Evolutionary conservation across 2,329 filamentous ascomycete genomes (phyloP).

Genomic region (Juglanconis sp.): DNA sequence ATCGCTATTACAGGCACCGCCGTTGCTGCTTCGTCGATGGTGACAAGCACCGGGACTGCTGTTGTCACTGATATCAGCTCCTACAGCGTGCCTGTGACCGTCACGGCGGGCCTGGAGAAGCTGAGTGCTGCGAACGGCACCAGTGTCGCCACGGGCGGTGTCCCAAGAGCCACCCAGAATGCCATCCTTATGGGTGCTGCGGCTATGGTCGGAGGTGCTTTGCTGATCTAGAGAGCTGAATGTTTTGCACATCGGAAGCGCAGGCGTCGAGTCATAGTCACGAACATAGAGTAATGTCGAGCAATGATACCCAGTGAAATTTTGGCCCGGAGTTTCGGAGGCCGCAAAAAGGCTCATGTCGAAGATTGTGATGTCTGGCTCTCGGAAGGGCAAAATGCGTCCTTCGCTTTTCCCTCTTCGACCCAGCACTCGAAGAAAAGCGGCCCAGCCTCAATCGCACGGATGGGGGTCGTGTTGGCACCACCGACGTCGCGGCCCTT

Average conservation of each 20-base stretch:
- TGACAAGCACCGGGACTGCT: slow-evolving; percentile 5
- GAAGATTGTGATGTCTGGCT: neutral
- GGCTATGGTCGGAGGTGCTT: slow-evolving; percentile 30
- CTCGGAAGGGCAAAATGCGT: neutral
- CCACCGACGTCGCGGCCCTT: slow-evolving; percentile 35
- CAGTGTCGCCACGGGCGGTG: slow-evolving; percentile 27
- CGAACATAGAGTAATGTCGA: neutral
- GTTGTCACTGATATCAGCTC: slow-evolving; percentile 21
- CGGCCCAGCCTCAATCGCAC: slow-evolving; percentile 54
- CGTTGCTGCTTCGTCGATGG: neutral
- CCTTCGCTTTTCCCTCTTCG: slow-evolving; percentile 51
- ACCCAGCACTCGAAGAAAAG: slow-evolving; percentile 66
- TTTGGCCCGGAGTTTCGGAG: too few relatives aligned
- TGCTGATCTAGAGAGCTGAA: slow-evolving; percentile 29
- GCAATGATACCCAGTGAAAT: neutral
- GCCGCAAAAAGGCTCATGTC: neutral
- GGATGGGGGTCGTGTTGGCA: slow-evolving; percentile 45
- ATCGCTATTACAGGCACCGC: slow-evolving; percentile 6
- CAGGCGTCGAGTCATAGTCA: neutral
- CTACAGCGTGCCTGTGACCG: slow-evolving; percentile 29
- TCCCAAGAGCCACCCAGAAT: slow-evolving; percentile 31
- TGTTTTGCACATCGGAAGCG: neutral
- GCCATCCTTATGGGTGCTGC: slow-evolving; percentile 34
- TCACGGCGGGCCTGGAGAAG: slow-evolving; percentile 38
- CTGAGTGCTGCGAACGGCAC: slow-evolving; percentile 22